These are phyloP conservation scores for Leptosphaerulina australis DNA, from an alignment of 2,329 filamentous ascomycete genomes.

Conservation along the genomic window DNA sequence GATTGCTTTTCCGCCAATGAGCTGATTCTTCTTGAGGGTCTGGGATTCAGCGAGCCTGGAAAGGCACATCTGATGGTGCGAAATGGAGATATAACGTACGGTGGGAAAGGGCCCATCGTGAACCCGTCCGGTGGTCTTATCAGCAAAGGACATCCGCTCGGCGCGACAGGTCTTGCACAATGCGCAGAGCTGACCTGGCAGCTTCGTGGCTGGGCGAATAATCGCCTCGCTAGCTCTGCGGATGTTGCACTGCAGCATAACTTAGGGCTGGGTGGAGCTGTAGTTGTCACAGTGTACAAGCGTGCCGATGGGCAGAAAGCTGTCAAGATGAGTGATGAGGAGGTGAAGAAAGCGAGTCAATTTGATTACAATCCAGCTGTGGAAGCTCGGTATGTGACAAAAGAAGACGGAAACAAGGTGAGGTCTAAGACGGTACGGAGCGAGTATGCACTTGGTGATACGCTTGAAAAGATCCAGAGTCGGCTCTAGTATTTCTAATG, in stretches of 20 bases:
- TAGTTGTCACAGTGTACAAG: constrained; percentile 86
- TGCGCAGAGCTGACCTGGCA: constrained; percentile 96
- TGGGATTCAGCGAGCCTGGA: constrained; percentile 76
- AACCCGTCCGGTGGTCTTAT: constrained; percentile 95
- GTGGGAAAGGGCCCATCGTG: constrained; percentile 72
- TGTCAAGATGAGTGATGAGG: constrained; percentile 63
- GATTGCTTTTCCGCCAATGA: constrained; percentile 97
- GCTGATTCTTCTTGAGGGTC: constrained; percentile 83
- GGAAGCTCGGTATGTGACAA: constrained; percentile 84
- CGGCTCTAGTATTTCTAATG: no score
- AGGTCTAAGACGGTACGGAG: constrained; percentile 69
- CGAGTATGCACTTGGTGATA: constrained; percentile 79
- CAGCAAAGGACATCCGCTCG: constrained; percentile 91
- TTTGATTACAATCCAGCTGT: constrained; percentile 91
- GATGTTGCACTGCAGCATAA: constrained; percentile 86
- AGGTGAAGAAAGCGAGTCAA: constrained; percentile 68
- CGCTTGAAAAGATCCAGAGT: constrained; percentile 71
- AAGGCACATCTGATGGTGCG: constrained; percentile 92
- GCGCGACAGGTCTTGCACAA: constrained; percentile 89
- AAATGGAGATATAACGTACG: constrained; percentile 86
- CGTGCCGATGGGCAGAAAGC: constrained; percentile 76
- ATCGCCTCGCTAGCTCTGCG: constrained; percentile 72
- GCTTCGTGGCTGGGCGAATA: constrained; percentile 92
- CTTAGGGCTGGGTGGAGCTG: constrained; percentile 85
- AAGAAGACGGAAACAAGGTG: constrained; percentile 69